Base-by-base conservation (phyloP, 139 green algal genomes). In the Monoraphidium neglectum region DNA sequence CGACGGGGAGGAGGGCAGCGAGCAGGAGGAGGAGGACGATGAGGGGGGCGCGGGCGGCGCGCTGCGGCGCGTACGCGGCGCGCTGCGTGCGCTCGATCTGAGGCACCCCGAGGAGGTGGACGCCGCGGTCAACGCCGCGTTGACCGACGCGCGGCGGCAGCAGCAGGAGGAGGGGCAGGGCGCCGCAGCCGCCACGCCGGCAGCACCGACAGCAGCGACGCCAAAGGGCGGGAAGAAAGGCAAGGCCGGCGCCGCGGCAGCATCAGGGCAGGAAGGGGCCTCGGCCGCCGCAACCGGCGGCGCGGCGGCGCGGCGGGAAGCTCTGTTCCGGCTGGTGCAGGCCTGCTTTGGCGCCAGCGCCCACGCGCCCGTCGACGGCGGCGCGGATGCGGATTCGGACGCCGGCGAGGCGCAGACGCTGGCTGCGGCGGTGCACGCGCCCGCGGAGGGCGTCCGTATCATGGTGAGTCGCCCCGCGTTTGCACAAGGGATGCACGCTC, bases 41-140 rank as follows among this genome's bases (percentile, higher is more conserved):
- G 46, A 76, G 24, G 46, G 40, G 24, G 51, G 28, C 57, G 56
- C n/a, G 49, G 38, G 6, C 46, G 59, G 33, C 32, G 30, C 56
- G n/a, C 43, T 47, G 36, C 47, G 4, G 30, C 60, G 70, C 43
- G 0, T 82, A 56, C 69, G 33, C 70, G 54, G 66, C 32, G 54
- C 81, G 61, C 72, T 86, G 51, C 49, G 54, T 3, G 70, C 77
- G 30, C 66, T 95, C 49, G 90, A 95, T 35, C 59, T 84, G 36
- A 72, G 63, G 2, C 83, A 85, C 60, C 81, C 87, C 0, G 57
- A 81, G 10, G 68, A 82, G 37, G 65, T 79, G 1, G 86, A 88
- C 71, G 79, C 77, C 8, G 84, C 81, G 26, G 74, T 89, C 73
- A 90, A 90, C 70, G 62, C 62, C 5, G 77, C 75, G 23, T 69